These are phyloP conservation scores for Chaetomiaceae sp. DNA, from an alignment of 2,329 filamentous ascomycete genomes.

Conservation along the genomic window DNA sequence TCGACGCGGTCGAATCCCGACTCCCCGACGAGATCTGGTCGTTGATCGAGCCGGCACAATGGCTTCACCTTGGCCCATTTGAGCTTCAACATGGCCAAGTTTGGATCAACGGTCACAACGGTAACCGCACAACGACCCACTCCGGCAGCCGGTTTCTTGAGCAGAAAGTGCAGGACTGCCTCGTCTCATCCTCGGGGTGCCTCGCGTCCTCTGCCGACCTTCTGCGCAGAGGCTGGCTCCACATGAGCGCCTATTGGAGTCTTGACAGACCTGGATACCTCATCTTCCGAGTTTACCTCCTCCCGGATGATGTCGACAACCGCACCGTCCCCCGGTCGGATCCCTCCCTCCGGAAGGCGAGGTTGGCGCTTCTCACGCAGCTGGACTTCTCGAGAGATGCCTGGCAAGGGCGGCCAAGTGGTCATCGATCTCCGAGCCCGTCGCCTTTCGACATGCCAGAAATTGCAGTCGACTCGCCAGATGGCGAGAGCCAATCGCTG, in stretches of 20 bases:
- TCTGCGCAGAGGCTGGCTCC: slow-evolving; percentile 39
- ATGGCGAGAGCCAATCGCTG: slow-evolving; percentile 48
- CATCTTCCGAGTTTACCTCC: slow-evolving; percentile 53
- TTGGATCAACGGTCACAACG: neutral
- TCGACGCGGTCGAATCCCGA: slow-evolving; percentile 9
- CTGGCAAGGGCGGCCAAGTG: slow-evolving; percentile 49
- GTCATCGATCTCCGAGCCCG: slow-evolving; percentile 1
- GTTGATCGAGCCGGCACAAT: neutral
- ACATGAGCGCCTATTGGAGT: slow-evolving; percentile 37
- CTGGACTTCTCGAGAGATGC: slow-evolving; percentile 52
- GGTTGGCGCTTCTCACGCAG: slow-evolving; percentile 45
- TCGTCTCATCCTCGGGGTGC: slow-evolving; percentile 12
- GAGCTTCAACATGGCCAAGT: neutral
- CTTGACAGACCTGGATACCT: slow-evolving; percentile 22
- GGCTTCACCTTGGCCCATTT: neutral
- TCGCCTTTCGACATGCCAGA: slow-evolving; percentile 35
- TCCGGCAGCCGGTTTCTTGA: slow-evolving; percentile 2
- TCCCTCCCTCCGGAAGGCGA: slow-evolving; percentile 39
- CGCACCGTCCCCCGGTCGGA: slow-evolving; percentile 47
- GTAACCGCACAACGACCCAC: neutral
- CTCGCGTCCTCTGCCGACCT: slow-evolving; percentile 27
- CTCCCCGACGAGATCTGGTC: slow-evolving; percentile 4
- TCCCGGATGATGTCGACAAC: slow-evolving; percentile 62
- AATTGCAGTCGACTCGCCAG: slow-evolving; percentile 24
- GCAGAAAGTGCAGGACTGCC: slow-evolving; percentile 8